phyloP scores from a whole-genome alignment of 1,284 basidiomycete genomes.

The Ceratobasidium sp. region DNA sequence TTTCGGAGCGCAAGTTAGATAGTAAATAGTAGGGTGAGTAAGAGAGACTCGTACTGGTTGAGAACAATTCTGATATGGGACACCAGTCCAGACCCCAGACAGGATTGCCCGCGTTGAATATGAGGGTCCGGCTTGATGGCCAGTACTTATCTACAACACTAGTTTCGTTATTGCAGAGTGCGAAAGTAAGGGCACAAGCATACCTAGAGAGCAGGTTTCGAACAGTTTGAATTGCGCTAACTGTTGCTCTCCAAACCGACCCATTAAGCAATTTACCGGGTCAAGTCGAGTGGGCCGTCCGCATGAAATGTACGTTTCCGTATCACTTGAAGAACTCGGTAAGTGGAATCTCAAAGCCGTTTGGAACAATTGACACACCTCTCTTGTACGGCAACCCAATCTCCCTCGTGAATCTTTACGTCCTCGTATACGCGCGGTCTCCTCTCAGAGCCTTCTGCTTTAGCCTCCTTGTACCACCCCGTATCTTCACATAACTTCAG shows the following conservation, averaged over 20 bases:
- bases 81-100: constrained; percentile 94
- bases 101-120: constrained; percentile 87
- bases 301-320: constrained; percentile 70
- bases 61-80: constrained; percentile 76
- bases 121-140: constrained; percentile 63
- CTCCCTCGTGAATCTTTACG: constrained; percentile 61
- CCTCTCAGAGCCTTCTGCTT: constrained; percentile 70
- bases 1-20: constrained; percentile 53
- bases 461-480: constrained; percentile 79
- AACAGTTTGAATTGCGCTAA: constrained; percentile 69
- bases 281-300: constrained; percentile 65
- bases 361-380: constrained; percentile 62
- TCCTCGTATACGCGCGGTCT: constrained; percentile 71
- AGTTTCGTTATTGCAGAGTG: constrained; percentile 19
- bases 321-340: constrained; percentile 63
- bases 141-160: constrained; percentile 52
- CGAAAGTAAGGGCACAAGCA: constrained; percentile 52
- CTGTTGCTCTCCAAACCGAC: constrained; percentile 69
- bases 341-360: not conserved
- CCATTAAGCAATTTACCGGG: constrained; percentile 72
- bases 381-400: constrained; percentile 64
- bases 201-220: constrained; percentile 70
- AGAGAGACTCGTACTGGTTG: constrained; percentile 63
- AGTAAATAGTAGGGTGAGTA: constrained; percentile 25
- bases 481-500: constrained; percentile 82